Conservation (phyloP, 2,329 filamentous ascomycete species). For the Beauveria australis region DNA sequence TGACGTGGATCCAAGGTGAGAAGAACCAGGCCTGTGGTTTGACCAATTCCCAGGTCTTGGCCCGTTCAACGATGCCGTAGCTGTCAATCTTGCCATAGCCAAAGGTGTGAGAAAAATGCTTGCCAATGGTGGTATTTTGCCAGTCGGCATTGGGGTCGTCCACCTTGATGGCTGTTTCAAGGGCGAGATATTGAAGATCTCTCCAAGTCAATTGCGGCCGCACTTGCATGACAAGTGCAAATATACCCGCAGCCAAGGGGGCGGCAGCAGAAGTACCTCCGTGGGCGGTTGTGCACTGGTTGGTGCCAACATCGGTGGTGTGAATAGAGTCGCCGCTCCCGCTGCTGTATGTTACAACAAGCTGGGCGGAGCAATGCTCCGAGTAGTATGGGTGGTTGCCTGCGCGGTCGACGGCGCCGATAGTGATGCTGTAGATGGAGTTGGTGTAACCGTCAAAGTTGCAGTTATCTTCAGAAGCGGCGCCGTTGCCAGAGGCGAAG, state of each 20-base stretch:
- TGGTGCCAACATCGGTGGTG: constrained; percentile 85
- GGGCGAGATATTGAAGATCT: constrained; percentile 85
- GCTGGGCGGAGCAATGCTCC: constrained; percentile 87
- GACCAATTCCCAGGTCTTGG: constrained; percentile 77
- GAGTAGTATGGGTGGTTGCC: constrained; percentile 93
- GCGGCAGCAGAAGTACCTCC: constrained; percentile 94
- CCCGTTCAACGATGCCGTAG: constrained; percentile 73
- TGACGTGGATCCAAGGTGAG: constrained; percentile 89
- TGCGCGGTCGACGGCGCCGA: constrained; percentile 82
- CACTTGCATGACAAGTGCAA: constrained; percentile 76
- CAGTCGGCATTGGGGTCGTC: constrained; percentile 64
- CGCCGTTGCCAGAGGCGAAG: constrained; percentile 91
- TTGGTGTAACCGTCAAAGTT: constrained; percentile 99
- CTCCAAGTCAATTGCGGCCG: constrained; percentile 87
- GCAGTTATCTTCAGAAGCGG: constrained; percentile 82
- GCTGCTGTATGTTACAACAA: constrained; percentile 95
- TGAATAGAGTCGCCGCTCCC: constrained; percentile 84
- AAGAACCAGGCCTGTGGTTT: constrained; percentile 95
- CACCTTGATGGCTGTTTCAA: constrained; percentile 76
- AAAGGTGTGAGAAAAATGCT: constrained; percentile 87
- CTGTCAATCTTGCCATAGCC: constrained; percentile 95
- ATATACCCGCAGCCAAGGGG: constrained; percentile 84
- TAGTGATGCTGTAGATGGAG: constrained; percentile 97
- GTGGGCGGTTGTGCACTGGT: constrained; percentile 72
- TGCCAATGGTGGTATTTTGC: constrained; percentile 72